phyloP scores from a whole-genome alignment of 805 yeast genomes.

The Candida wancherniae region DNA sequence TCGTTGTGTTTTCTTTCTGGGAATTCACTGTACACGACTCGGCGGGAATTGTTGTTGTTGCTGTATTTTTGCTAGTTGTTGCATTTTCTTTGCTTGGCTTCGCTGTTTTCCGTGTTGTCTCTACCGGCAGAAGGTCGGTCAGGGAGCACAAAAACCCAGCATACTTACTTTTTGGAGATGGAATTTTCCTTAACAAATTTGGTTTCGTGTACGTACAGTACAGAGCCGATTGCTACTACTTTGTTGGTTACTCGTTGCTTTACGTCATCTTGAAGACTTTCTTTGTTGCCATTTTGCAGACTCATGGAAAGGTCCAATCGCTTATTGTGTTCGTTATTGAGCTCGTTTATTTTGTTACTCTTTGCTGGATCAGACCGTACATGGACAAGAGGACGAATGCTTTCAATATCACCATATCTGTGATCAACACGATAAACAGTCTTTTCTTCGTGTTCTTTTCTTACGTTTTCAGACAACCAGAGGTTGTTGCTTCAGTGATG shows the following conservation, averaged over 20 bases:
- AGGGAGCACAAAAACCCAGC: slow-evolving; percentile 86
- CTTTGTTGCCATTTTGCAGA: slow-evolving; percentile 82
- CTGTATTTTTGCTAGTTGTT: slow-evolving; percentile 61
- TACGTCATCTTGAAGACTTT: slow-evolving; percentile 72
- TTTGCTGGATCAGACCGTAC: slow-evolving; percentile 78
- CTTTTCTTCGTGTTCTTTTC: slow-evolving; percentile 87
- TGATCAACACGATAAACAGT: slow-evolving; percentile 76
- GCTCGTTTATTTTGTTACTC: slow-evolving; percentile 55
- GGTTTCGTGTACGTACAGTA: slow-evolving; percentile 92
- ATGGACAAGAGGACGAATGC: slow-evolving; percentile 93
- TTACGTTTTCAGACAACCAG: slow-evolving; percentile 75
- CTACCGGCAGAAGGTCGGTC: slow-evolving; percentile 69
- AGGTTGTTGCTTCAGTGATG: slow-evolving; percentile 84
- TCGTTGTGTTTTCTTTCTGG: slow-evolving; percentile 80
- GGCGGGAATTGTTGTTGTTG: slow-evolving; percentile 75
- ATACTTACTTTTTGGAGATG: slow-evolving; percentile 81
- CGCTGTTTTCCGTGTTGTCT: slow-evolving; percentile 70
- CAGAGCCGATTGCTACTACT: slow-evolving; percentile 83
- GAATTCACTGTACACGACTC: slow-evolving; percentile 82
- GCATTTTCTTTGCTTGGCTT: slow-evolving; percentile 56
- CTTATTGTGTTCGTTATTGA: slow-evolving; percentile 73
- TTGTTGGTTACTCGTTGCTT: slow-evolving; percentile 58
- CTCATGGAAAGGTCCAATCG: slow-evolving; percentile 76
- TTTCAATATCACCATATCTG: slow-evolving; percentile 83
- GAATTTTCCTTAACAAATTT: slow-evolving; percentile 71